These are phyloP conservation scores for Poronia punctata DNA, from an alignment of 495 filamentous ascomycete species.

Conservation along the genomic window DNA sequence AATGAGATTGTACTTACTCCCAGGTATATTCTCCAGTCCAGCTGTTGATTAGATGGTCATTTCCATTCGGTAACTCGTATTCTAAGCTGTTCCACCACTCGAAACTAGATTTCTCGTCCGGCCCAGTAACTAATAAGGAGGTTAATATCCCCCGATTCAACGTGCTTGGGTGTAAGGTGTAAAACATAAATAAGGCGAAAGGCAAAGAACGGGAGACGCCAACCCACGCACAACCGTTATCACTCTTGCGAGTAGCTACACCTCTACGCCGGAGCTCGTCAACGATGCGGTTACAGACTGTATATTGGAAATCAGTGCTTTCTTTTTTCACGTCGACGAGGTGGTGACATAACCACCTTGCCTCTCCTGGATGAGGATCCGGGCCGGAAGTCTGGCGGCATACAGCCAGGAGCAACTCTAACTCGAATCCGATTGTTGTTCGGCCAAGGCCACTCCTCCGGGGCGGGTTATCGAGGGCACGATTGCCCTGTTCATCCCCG, in stretches of 20 bases:
- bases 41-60: not conserved
- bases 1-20: conserved; percentile 5
- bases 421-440: conserved; percentile 16
- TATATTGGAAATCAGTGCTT: not conserved
- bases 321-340: not conserved
- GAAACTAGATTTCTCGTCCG: not conserved
- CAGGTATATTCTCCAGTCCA: not conserved
- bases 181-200: not conserved
- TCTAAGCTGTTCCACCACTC: conserved; percentile 7
- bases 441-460: not conserved
- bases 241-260: conserved; percentile 2
- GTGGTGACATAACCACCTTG: not conserved
- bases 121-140: too few relatives aligned
- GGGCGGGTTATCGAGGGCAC: not conserved
- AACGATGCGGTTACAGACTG: conserved; percentile 12
- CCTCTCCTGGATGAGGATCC: conserved; percentile 12
- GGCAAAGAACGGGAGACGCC: too few relatives aligned
- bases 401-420: conserved; percentile 14
- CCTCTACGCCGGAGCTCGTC: conserved; percentile 3
- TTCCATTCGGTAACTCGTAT: not conserved
- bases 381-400: not conserved
- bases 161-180: too few relatives aligned
- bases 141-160: too few relatives aligned
- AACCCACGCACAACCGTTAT: not conserved
- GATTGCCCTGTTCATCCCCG: not conserved